Evolutionary conservation across 1,284 basidiomycete genomes (phyloP).

Genomic region (Leccinum ponderosum): DNA sequence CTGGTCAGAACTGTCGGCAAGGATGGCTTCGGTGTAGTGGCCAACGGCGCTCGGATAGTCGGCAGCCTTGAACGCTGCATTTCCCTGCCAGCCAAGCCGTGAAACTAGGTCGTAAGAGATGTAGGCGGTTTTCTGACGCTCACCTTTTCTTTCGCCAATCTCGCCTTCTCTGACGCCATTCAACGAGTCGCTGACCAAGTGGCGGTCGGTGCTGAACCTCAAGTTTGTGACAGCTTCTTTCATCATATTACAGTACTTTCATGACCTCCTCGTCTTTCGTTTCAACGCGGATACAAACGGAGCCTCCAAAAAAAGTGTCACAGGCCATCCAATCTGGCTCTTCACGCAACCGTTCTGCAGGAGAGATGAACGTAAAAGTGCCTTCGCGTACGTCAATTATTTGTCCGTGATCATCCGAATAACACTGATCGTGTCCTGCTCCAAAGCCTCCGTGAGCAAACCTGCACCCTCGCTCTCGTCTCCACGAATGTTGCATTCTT

Average conservation of each 20-base stretch:
- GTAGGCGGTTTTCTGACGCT: neutral
- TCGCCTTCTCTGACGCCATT: constrained; percentile 38
- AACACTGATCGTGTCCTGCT: constrained; percentile 14
- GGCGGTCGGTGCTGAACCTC: constrained; percentile 2
- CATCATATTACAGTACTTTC: neutral
- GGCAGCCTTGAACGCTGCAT: constrained; percentile 55
- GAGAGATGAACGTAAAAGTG: constrained; percentile 12
- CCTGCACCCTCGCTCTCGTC: constrained; percentile 41
- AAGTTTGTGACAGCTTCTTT: neutral
- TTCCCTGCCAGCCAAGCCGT: constrained; percentile 45
- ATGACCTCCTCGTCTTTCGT: neutral
- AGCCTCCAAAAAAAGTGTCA: neutral
- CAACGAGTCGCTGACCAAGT: constrained; percentile 4
- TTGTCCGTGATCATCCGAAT: neutral
- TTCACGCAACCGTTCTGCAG: constrained; percentile 5
- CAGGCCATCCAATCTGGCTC: neutral
- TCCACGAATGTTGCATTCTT: constrained; percentile 62
- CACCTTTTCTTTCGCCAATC: constrained; percentile 35
- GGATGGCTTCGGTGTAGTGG: constrained; percentile 72
- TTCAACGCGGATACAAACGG: constrained; percentile 3
- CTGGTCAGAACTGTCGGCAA: constrained; percentile 60
- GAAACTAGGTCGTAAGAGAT: neutral
- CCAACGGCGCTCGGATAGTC: constrained; percentile 57
- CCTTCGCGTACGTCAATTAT: constrained; percentile 28
- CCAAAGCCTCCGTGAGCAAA: constrained; percentile 59